phyloP scores from a whole-genome alignment of 2,329 filamentous ascomycete genomes.

The Sporothrix globosa region DNA sequence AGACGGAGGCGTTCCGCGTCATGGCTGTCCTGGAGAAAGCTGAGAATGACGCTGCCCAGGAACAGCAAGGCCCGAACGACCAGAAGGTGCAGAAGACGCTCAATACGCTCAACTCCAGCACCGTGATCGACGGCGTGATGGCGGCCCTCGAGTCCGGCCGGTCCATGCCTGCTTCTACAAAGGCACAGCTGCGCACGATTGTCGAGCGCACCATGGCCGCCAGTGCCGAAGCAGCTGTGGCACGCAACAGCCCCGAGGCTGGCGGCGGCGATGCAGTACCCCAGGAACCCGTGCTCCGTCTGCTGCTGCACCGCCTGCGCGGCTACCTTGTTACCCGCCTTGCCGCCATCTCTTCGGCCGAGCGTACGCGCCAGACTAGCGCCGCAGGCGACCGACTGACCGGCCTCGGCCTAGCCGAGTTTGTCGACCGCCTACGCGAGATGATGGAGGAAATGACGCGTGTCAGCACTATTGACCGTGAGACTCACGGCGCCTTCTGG shows the following conservation, averaged over 20 bases:
- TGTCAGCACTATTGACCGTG: slow-evolving; percentile 68
- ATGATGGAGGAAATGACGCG: slow-evolving; percentile 70
- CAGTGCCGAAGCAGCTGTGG: slow-evolving; percentile 50
- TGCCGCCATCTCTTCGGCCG: slow-evolving; percentile 66
- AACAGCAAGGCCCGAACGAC: slow-evolving; percentile 39
- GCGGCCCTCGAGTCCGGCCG: slow-evolving; percentile 64
- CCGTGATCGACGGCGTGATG: slow-evolving; percentile 63
- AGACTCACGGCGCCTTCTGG: slow-evolving; percentile 71
- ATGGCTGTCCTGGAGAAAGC: slow-evolving; percentile 66
- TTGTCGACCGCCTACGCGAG: slow-evolving; percentile 68
- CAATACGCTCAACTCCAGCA: slow-evolving; percentile 33
- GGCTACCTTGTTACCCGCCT: slow-evolving; percentile 68
- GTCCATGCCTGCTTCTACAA: slow-evolving; percentile 67
- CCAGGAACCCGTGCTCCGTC: slow-evolving; percentile 62
- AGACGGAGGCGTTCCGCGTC: slow-evolving; percentile 71
- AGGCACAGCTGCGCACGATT: slow-evolving; percentile 60
- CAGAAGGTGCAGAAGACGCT: slow-evolving; percentile 34
- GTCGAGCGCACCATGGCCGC: slow-evolving; percentile 61
- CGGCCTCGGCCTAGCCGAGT: slow-evolving; percentile 71
- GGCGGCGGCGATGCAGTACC: slow-evolving; percentile 45
- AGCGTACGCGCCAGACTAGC: slow-evolving; percentile 70
- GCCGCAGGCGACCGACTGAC: slow-evolving; percentile 71
- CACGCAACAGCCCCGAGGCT: slow-evolving; percentile 35
- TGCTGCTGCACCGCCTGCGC: slow-evolving; percentile 69
- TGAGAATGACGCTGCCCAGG: slow-evolving; percentile 41